phyloP scores from a whole-genome alignment of 2,329 filamentous ascomycete genomes.

The Aaosphaeria pasadenensis region DNA sequence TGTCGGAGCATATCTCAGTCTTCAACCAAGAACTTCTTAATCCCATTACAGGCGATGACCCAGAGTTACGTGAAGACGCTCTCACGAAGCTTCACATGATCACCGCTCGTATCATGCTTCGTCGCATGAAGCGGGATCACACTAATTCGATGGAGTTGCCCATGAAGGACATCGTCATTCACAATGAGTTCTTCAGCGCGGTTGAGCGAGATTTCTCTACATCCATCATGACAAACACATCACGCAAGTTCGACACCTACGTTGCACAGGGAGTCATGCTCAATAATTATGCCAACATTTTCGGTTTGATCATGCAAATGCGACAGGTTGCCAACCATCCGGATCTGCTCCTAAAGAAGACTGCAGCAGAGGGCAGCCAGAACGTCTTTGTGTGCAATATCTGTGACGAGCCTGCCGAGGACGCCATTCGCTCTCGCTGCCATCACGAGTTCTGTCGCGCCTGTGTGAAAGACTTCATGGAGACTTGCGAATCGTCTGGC shows the following conservation, averaged over 20 bases:
- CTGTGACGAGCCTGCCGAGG: conserved; percentile 93
- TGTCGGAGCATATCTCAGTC: conserved; percentile 69
- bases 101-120: conserved; percentile 92
- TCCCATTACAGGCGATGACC: conserved; percentile 56
- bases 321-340: conserved; percentile 96
- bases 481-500: conserved; percentile 65
- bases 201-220: conserved; percentile 93
- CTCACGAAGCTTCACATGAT: conserved; percentile 82
- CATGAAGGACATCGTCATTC: conserved; percentile 87
- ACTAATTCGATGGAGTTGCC: conserved; percentile 95
- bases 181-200: conserved; percentile 94
- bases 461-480: conserved; percentile 77
- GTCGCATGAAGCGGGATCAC: conserved; percentile 89
- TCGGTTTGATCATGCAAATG: conserved; percentile 99
- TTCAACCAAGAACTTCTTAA: conserved; percentile 96
- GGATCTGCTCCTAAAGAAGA: conserved; percentile 86
- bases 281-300: conserved; percentile 92
- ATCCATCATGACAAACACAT: conserved; percentile 91
- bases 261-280: conserved; percentile 91
- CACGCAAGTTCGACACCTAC: conserved; percentile 91
- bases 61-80: conserved; percentile 61
- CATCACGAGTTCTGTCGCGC: conserved; percentile 88
- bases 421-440: conserved; percentile 87
- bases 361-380: conserved; percentile 74
- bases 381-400: conserved; percentile 91